Percentiles rank a stretch among this genome's conserved stretches.
Evolutionary conservation across 495 filamentous ascomycete genomes (phyloP).

Genomic region (Pseudotulostoma volvatum): DNA sequence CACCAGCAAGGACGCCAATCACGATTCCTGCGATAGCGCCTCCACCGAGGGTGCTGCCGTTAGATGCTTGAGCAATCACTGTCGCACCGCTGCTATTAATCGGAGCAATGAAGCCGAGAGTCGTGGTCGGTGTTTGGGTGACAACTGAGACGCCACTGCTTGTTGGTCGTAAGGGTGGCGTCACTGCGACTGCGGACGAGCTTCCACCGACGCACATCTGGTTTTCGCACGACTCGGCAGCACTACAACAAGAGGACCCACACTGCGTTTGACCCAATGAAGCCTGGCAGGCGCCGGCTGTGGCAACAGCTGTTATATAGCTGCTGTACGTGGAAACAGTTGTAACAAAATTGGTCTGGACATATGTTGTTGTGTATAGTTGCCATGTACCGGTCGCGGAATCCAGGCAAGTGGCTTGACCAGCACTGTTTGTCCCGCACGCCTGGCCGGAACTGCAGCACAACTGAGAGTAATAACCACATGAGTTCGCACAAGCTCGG

Average conservation of each 20-base stretch:
- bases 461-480: slow-evolving; percentile 47
- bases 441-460: slow-evolving; percentile 46
- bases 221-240: slow-evolving; percentile 46
- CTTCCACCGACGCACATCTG: slow-evolving; percentile 24
- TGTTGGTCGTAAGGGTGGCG: slow-evolving; percentile 49
- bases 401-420: slow-evolving; percentile 38
- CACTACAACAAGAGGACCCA: slow-evolving; percentile 58
- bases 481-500: slow-evolving; percentile 44
- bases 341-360: slow-evolving; percentile 49
- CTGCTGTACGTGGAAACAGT: slow-evolving; percentile 53
- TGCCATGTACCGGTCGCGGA: slow-evolving; percentile 29
- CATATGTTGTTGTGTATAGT: slow-evolving; percentile 55
- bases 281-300: slow-evolving; percentile 38
- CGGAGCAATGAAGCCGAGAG: slow-evolving; percentile 40
- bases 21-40: slow-evolving; percentile 94
- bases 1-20: slow-evolving; percentile 65
- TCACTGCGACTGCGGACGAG: slow-evolving; percentile 24
- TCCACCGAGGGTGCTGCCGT: slow-evolving; percentile 44
- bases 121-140: slow-evolving; percentile 39
- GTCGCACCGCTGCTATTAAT: slow-evolving; percentile 35
- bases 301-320: slow-evolving; percentile 22
- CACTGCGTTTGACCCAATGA: slow-evolving; percentile 48
- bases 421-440: slow-evolving; percentile 45
- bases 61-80: slow-evolving; percentile 24
- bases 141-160: slow-evolving; percentile 39